phyloP scores from a whole-genome alignment of 805 yeast genomes.

The Cyberlindnera americana region DNA sequence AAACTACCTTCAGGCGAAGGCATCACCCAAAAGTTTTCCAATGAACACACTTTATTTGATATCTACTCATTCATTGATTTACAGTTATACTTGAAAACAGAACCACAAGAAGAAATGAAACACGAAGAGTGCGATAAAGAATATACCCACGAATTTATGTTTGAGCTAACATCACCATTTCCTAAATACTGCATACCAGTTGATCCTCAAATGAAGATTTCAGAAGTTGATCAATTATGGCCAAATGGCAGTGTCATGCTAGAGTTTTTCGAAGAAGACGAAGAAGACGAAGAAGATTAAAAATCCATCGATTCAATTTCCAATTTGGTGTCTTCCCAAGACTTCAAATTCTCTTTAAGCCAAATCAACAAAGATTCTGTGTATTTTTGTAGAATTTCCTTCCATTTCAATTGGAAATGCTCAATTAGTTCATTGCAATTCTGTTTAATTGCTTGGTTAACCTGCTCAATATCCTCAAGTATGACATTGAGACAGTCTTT shows the following conservation, averaged over 20 bases:
- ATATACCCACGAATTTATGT: slow-evolving; percentile 44
- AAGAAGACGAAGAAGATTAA: slow-evolving; percentile 20
- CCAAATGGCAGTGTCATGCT: slow-evolving; percentile 70
- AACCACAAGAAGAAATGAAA: slow-evolving; percentile 10
- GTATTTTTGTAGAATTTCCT: slow-evolving; percentile 29
- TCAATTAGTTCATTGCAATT: slow-evolving; percentile 29
- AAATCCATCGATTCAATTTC: slow-evolving; percentile 20
- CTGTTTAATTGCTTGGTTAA: slow-evolving; percentile 30
- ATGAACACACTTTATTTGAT: slow-evolving; percentile 39
- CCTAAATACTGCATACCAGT: slow-evolving; percentile 51
- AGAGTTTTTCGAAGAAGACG: slow-evolving; percentile 35
- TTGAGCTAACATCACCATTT: slow-evolving; percentile 58
- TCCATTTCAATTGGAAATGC: slow-evolving; percentile 30
- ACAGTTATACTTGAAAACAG: slow-evolving; percentile 27
- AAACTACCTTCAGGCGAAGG: slow-evolving; percentile 53
- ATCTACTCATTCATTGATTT: slow-evolving; percentile 49
- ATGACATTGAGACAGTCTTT: slow-evolving; percentile 38
- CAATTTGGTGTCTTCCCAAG: slow-evolving; percentile 37
- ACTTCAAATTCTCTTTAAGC: slow-evolving; percentile 34
- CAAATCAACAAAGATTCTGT: slow-evolving; percentile 33
- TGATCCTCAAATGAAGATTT: slow-evolving; percentile 30
- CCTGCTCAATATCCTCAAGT: slow-evolving; percentile 34
- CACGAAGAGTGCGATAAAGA: slow-evolving; percentile 8
- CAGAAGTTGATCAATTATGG: slow-evolving; percentile 47
- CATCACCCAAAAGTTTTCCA: slow-evolving; percentile 41